These are phyloP conservation scores for Chlorella vulgaris DNA, from an alignment of 139 green algal species.

Conservation along the genomic window DNA sequence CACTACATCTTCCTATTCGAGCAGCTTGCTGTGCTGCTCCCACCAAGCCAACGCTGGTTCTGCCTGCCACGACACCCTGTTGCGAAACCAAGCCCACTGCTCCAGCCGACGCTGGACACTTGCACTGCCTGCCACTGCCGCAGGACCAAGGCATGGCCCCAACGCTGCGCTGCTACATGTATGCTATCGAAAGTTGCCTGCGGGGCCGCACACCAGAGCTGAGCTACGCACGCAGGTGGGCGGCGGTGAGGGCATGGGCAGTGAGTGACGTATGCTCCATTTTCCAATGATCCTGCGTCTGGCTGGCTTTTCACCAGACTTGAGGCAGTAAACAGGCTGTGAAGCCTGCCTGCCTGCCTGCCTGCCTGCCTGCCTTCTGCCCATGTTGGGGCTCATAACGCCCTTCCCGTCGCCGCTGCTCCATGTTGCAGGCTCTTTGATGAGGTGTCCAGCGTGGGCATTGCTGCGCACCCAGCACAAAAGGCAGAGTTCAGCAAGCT, in stretches of 20 bases:
- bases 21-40: no score
- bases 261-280: not conserved
- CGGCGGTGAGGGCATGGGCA: not conserved
- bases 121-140: no score
- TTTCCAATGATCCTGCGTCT: not conserved
- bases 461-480: not conserved
- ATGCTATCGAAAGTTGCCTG: not conserved
- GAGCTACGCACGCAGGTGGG: slow-evolving; percentile 22
- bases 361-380: not conserved
- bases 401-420: not conserved
- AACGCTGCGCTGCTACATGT: slow-evolving; percentile 23
- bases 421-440: slow-evolving; percentile 24
- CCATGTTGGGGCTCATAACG: not conserved
- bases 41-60: no score
- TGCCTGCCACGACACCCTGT: no score
- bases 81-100: not conserved
- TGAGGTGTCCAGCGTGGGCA: not conserved
- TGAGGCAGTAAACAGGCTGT: not conserved
- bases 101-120: not conserved
- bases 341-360: not conserved
- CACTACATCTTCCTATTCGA: not conserved
- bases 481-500: slow-evolving; percentile 4
- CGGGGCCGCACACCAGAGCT: not conserved
- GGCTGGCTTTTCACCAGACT: not conserved
- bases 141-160: slow-evolving; percentile 13